Base-by-base conservation (phyloP, 2,329 filamentous ascomycete species). In the Botryotinia calthae region DNA sequence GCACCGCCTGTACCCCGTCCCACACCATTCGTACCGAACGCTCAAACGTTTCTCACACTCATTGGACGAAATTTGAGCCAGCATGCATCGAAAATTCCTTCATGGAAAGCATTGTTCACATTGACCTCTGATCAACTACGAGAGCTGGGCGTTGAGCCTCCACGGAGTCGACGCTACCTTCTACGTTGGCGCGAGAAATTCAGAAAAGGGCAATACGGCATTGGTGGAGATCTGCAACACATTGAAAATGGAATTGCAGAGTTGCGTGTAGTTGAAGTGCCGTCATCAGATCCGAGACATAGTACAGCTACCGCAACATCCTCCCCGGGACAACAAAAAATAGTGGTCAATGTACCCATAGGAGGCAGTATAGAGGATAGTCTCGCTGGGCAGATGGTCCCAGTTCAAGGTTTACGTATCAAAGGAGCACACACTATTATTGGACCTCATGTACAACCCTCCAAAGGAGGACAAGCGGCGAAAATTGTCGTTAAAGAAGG, bases 81-180 rank as follows among this genome's bases (percentile, higher is more conserved):
- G 80, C 93, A 98, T 84, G 88, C 92, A 66, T 86, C 89, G 83
- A 98, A 98, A 83, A 93, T 99, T 78, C 90, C 93, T 3, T 91
- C 92, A 18, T 98, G 96, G 96, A 92, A 96, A 70, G 89, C 93
- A 9, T 89, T 99, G 63, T 98, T 98, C 87, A 90, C 90, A 63
- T 86, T 96, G 76, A 90, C 89, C 34, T 94, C 93, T 28, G 82
- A 86, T 62, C 90, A 98, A 83, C 86, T 99, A 76, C 90, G 90
- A 76, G 91, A 95, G 78, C 86, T 96, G 28, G 95, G 96, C 72
- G 87, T 98, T 75, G 95, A 98, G 81, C 94, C 94, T 22, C 88
- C 95, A 28, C 91, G 95, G 62, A 88, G 89, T 76, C 88, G 96
- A 75, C 87, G 91, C 73, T 99, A 98, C 81, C 87, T 99, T 25